Base-by-base conservation (phyloP, 163 green algal species). In the Picocystis sp. region DNA sequence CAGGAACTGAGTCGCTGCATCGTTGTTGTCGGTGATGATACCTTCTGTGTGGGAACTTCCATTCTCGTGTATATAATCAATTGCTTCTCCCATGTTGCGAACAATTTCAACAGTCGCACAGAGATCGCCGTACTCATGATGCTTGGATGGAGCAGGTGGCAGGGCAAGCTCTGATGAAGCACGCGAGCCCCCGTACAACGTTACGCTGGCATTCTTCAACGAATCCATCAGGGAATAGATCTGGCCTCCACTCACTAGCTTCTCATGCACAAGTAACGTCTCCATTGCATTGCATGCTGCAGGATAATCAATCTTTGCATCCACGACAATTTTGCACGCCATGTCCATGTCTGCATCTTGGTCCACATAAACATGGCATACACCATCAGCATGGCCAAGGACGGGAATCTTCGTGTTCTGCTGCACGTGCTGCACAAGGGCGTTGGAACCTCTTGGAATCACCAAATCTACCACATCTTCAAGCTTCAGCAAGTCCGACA, bases 291-390 rank as follows among this genome's bases (percentile, higher is more conserved):
- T 96, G 77, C 87, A 96, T 13, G 87, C 87, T 1, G 87, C 84
- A 6, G 85, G 81, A 66, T 96, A 96, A 70, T 96, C 86, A 2
- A 75, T 69, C 63, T 96, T 95, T 25, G 76, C 62, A 56, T 96
- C 87, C 11, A 92, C 63, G 23, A 79, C 57, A 44, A 97, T 78
- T 42, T 58, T 62, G 12, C 63, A 53, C 1, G 83, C 89, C 57
- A 79, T 90, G 43, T 71, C 72, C 12, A 89, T 52, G 70, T 97
- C 77, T 0, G 76, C 80, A 0, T 67, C 72, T 13, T 70, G 57
- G 68, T 97, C 89, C 12, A 97, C 66, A 53, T 92, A 97, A 49
- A 95, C 76, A 71, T 98, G 89, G 77, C 89, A 97, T 65, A 97
- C 89, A 61, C 88, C 88, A 62, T 95, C 89, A 2, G 89, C 89